Percentiles rank a stretch among this genome's conserved stretches.
Evolutionary conservation across 2,329 filamentous ascomycete species (phyloP).

Genomic region (Pseudocercospora fuligena): DNA sequence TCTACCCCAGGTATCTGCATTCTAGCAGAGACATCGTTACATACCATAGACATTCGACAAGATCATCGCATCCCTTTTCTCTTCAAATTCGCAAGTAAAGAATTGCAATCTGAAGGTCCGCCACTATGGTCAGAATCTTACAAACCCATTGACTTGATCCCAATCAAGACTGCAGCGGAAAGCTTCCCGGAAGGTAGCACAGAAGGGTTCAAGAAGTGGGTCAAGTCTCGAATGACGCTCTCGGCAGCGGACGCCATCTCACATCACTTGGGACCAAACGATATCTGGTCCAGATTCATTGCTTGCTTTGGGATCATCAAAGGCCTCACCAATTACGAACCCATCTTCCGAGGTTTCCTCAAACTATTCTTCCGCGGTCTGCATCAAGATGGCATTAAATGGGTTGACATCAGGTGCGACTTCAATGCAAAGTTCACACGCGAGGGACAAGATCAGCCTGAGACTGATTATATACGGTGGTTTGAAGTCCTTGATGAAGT

Average conservation of each 20-base stretch:
- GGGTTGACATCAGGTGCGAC: slow-evolving; percentile 79
- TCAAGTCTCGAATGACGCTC: slow-evolving; percentile 74
- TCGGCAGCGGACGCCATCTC: slow-evolving; percentile 73
- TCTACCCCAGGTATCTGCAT: slow-evolving; percentile 76
- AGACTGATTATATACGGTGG: slow-evolving; percentile 70
- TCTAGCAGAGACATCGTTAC: slow-evolving; percentile 61
- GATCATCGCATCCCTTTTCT: slow-evolving; percentile 55
- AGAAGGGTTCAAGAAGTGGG: slow-evolving; percentile 75
- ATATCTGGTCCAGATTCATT: slow-evolving; percentile 85
- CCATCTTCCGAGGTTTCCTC: slow-evolving; percentile 80
- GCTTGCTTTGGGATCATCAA: slow-evolving; percentile 73
- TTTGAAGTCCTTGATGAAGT: slow-evolving; percentile 78
- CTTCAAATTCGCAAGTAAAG: slow-evolving; percentile 61
- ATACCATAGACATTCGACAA: slow-evolving; percentile 58
- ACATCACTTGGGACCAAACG: slow-evolving; percentile 82
- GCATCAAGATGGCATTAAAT: slow-evolving; percentile 80
- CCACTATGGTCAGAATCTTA: slow-evolving; percentile 71
- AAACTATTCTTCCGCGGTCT: slow-evolving; percentile 72
- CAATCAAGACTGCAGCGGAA: slow-evolving; percentile 67
- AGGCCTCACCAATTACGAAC: slow-evolving; percentile 84
- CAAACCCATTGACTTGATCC: slow-evolving; percentile 60
- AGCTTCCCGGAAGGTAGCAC: slow-evolving; percentile 75
- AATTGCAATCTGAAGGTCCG: slow-evolving; percentile 45
- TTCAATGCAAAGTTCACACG: slow-evolving; percentile 74
- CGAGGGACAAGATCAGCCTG: slow-evolving; percentile 67